Percentiles rank a stretch among this genome's conserved stretches.
phyloP scores from a whole-genome alignment of 495 filamentous ascomycete genomes.

The Xylaria bambusicola region DNA sequence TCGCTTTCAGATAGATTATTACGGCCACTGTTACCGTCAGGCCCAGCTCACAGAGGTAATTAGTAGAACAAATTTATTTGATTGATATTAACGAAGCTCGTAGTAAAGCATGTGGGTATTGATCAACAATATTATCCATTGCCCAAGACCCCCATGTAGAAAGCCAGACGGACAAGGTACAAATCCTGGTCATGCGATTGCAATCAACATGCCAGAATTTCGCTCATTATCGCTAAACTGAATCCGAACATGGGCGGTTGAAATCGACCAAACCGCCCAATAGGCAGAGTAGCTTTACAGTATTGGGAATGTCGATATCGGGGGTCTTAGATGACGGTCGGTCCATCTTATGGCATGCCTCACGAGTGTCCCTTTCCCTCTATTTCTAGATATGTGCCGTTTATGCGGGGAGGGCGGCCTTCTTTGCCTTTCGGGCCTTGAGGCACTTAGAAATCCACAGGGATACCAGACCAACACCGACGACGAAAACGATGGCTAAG shows the following conservation, averaged over 20 bases:
- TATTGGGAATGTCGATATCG: slow-evolving; percentile 9
- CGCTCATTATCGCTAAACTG: slow-evolving; percentile 17
- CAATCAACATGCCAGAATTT: slow-evolving; percentile 12
- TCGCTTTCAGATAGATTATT: no score
- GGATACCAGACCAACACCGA: slow-evolving; percentile 47
- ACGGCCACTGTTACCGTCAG: not conserved
- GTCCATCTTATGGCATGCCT: slow-evolving; percentile 10
- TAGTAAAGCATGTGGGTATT: slow-evolving; percentile 19
- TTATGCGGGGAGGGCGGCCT: slow-evolving; percentile 29
- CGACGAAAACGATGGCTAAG: slow-evolving; percentile 50
- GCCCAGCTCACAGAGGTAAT: not conserved
- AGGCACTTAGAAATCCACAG: slow-evolving; percentile 50
- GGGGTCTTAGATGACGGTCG: slow-evolving; percentile 9
- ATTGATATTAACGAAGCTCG: slow-evolving; percentile 18
- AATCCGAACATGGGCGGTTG: slow-evolving; percentile 12
- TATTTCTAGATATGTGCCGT: slow-evolving; percentile 15
- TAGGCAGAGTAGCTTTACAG: slow-evolving; percentile 5
- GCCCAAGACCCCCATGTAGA: slow-evolving; percentile 10
- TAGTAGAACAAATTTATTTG: slow-evolving; percentile 17
- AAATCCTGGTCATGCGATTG: slow-evolving; percentile 11
- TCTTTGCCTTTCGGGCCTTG: slow-evolving; percentile 39
- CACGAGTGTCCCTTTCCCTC: slow-evolving; percentile 15
- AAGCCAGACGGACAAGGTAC: slow-evolving; percentile 13
- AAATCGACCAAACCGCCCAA: slow-evolving; percentile 7
- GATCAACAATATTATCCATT: slow-evolving; percentile 20